phyloP scores from a whole-genome alignment of 306 rosid species.

The Inga leiocalycina region DNA sequence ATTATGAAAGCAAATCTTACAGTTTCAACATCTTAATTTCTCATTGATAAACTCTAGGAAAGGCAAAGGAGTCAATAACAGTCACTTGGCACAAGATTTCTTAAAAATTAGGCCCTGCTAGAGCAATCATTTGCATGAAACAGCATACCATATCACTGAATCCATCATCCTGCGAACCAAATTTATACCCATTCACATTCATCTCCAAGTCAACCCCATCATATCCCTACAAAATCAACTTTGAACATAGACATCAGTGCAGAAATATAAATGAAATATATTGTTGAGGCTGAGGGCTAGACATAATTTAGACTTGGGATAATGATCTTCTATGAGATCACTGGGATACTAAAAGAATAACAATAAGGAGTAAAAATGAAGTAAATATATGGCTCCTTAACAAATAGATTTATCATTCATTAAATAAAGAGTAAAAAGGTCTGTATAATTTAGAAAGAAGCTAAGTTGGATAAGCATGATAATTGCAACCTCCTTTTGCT shows the following conservation, averaged over 20 bases:
- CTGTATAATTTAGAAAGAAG: not conserved
- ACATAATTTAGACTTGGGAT: not conserved
- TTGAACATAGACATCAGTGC: conserved; percentile 31
- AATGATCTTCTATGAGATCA: conserved; percentile 7
- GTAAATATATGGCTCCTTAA: not conserved
- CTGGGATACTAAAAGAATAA: conserved; percentile 4
- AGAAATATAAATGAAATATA: not conserved
- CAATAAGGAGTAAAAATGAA: conserved; percentile 9
- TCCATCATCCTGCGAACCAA: conserved; percentile 54
- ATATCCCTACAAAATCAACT: conserved; percentile 54
- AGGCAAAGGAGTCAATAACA: conserved; percentile 8
- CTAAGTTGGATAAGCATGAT: conserved; percentile 12
- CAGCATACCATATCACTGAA: conserved; percentile 58
- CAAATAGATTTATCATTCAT: not conserved
- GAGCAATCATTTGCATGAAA: conserved; percentile 21
- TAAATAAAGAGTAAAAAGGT: not conserved
- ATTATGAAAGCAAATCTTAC: conserved; percentile 13
- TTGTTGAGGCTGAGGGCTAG: not conserved
- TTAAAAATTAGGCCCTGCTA: conserved; percentile 8
- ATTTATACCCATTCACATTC: conserved; percentile 59
- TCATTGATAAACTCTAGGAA: conserved; percentile 1
- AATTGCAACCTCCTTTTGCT: conserved; percentile 71
- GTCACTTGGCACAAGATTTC: conserved; percentile 24
- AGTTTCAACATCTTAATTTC: conserved; percentile 27
- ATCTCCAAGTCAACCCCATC: conserved; percentile 84